phyloP scores from a whole-genome alignment of 352 stramenopile species.

The Pythium periplocum region DNA sequence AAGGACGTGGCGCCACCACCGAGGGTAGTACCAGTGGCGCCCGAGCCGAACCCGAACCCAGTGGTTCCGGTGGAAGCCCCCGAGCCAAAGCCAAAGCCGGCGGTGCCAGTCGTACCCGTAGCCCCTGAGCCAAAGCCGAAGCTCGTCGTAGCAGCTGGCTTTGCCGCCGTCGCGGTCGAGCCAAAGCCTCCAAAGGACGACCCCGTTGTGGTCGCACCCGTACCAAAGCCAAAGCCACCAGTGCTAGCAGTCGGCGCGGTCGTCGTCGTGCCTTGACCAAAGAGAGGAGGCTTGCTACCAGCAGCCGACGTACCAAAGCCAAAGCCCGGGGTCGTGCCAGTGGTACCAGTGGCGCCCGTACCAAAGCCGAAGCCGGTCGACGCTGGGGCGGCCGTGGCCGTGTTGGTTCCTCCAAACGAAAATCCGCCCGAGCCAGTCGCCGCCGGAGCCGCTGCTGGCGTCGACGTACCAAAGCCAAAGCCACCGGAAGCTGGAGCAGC shows the following conservation, averaged over 20 bases:
- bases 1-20: slow-evolving; percentile 25
- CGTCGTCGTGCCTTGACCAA: slow-evolving; percentile 27
- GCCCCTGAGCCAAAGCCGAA: slow-evolving; percentile 25
- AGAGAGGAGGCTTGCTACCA: slow-evolving; percentile 40
- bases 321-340: slow-evolving; percentile 10
- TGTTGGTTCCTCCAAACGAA: slow-evolving; percentile 17
- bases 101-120: slow-evolving; percentile 13
- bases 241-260: slow-evolving; percentile 13
- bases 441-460: slow-evolving; percentile 8
- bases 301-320: slow-evolving; percentile 15
- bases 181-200: slow-evolving; percentile 19
- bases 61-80: slow-evolving; percentile 6
- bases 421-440: slow-evolving; percentile 11
- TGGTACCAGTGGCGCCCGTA: slow-evolving; percentile 12
- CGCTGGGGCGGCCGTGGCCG: slow-evolving; percentile 15
- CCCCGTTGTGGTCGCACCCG: slow-evolving; percentile 1
- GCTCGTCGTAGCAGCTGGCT: slow-evolving; percentile 10
- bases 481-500: slow-evolving; percentile 2
- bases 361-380: slow-evolving; percentile 23
- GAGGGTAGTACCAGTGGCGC: not conserved
- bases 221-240: slow-evolving; percentile 16
- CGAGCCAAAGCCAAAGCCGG: slow-evolving; percentile 28
- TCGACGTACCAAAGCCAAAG: slow-evolving; percentile 23
- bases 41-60: slow-evolving; percentile 14
- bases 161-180: slow-evolving; percentile 3